Evolutionary conservation across 352 stramenopile genomes (phyloP).

Genomic region (Phytophthora fragariaefolia): DNA sequence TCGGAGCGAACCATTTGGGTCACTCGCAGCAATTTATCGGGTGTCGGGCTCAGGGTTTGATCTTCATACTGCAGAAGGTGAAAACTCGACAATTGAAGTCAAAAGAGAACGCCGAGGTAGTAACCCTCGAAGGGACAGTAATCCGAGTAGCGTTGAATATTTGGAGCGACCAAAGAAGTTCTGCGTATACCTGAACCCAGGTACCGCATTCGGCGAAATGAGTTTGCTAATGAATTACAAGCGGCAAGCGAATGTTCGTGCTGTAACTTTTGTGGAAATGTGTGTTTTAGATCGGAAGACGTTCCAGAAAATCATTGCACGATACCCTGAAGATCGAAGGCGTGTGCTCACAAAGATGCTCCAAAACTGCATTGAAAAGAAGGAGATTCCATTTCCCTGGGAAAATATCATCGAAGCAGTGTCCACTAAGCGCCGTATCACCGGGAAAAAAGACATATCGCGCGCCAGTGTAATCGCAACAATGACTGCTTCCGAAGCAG

Average conservation of each 20-base stretch:
- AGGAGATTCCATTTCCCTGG: constrained; percentile 18
- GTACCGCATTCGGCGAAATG: constrained; percentile 39
- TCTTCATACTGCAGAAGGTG: background rate
- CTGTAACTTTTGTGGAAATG: constrained; percentile 34
- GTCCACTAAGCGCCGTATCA: background rate
- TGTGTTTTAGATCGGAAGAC: constrained; percentile 7
- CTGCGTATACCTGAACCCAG: background rate
- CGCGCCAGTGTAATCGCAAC: constrained; percentile 2
- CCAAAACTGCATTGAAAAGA: constrained; percentile 18
- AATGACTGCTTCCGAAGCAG: constrained; percentile 7
- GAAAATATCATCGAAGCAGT: constrained; percentile 17
- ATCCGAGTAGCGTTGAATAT: background rate
- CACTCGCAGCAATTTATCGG: background rate
- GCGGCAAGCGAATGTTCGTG: constrained; percentile 25
- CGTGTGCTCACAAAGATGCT: constrained; percentile 20
- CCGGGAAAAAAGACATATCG: constrained; percentile 1
- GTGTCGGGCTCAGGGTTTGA: background rate
- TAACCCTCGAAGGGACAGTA: background rate
- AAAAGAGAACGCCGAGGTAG: background rate
- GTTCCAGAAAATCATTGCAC: constrained; percentile 19
- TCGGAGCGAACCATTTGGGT: background rate
- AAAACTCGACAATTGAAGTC: background rate
- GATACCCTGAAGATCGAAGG: constrained; percentile 21
- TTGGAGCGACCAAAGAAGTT: background rate
- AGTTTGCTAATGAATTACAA: constrained; percentile 43